Evolutionary conservation across 2,329 filamentous ascomycete genomes (phyloP), one percentile per base, ranked within the genome.

Genomic region (Alternaria alternata): DNA sequence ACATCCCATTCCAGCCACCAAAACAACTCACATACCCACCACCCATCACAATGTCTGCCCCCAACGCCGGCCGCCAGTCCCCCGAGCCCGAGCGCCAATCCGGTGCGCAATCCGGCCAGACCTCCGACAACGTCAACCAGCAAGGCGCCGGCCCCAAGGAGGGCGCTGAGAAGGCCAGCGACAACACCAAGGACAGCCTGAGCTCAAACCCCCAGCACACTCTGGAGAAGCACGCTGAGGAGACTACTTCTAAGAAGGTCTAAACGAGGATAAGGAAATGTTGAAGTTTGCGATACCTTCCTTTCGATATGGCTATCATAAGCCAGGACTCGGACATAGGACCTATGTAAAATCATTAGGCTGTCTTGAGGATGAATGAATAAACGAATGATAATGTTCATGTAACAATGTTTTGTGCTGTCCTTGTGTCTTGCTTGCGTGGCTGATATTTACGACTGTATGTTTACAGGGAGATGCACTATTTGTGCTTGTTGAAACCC

Each of bases 41-140:
- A 42, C 22, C 36, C 28, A 34, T 18, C 41, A 30, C 49, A 30
- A 92, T 93, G 90, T 89, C 91, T 70, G 84, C 86, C 57, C 85
- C 82, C 66, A 81, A 83, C 74, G 80, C 86, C 79, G 91, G 91
- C 77, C 89, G 89, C 75, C 86, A 96, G 81, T 96, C 93, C 32
- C 93, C 93, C 63, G 82, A 88, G 53, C 91, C 91, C 28, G 88
- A 91, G 81, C 75, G 78, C 67, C 91, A 92, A 80, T 81, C 84
- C 38, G 89, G 86, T 61, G 79, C 82, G 56, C 92, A 95, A 81
- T 79, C 87, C 59, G 81, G 86, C 65, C 86, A 86, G 7, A 74
- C 85, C 12, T 83, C 88, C 2, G 86, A 83, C 57, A 84, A 88
- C 68, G 85, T 86, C 48, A 82, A 85, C 69, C 81, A 88, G 65